phyloP scores from a whole-genome alignment of 2,329 filamentous ascomycete species.

The Aspergillus neotritici region DNA sequence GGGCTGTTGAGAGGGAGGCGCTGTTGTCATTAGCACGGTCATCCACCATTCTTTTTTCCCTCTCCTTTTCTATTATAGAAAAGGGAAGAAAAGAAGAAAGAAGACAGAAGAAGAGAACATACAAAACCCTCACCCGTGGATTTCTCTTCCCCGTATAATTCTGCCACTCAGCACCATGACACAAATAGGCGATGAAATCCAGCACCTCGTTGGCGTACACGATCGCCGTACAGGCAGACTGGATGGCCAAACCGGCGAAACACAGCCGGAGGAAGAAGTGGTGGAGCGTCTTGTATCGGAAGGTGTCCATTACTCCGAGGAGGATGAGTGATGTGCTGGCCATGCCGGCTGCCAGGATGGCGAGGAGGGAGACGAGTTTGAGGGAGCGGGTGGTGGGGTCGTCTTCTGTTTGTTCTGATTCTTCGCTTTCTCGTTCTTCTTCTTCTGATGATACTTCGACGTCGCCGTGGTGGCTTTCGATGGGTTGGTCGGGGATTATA shows the following conservation, averaged over 20 bases:
- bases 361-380: conserved; percentile 14
- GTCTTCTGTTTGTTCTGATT: conserved; percentile 11
- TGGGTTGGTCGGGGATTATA: no score
- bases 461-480: no score
- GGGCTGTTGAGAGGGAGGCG: conserved; percentile 16
- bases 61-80: background rate
- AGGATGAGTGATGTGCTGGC: conserved; percentile 14
- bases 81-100: background rate
- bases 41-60: background rate
- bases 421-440: conserved; percentile 1
- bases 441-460: no score
- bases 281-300: conserved; percentile 16
- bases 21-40: conserved; percentile 5
- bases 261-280: conserved; percentile 16
- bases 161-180: conserved; percentile 11
- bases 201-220: conserved; percentile 19
- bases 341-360: conserved; percentile 14
- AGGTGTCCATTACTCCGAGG: conserved; percentile 18
- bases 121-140: conserved; percentile 15
- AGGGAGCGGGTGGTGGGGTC: conserved; percentile 12
- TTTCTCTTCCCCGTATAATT: conserved; percentile 12
- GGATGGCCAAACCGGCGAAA: conserved; percentile 16
- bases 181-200: conserved; percentile 12
- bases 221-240: conserved; percentile 16
- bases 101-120: conserved; percentile 1